Percentiles rank a stretch among this genome's conserved stretches.
phyloP scores from a whole-genome alignment of 305 asterid species.

The Solanum aculeatissimum region DNA sequence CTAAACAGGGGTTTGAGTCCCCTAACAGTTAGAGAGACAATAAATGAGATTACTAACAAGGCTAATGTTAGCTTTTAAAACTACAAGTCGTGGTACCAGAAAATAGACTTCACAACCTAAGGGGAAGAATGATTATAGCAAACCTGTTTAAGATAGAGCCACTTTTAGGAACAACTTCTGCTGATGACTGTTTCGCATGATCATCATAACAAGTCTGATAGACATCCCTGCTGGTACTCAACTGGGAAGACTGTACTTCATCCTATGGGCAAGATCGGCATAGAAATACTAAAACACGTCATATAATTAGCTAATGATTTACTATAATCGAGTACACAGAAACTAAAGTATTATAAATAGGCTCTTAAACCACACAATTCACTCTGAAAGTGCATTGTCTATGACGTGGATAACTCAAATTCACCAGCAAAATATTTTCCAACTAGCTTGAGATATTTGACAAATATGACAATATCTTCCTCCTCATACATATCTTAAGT shows the following conservation, averaged over 20 bases:
- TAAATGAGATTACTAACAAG: background rate
- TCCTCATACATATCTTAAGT: background rate
- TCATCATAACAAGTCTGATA: slow-evolving; percentile 15
- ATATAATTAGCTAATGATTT: background rate
- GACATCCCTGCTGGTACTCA: slow-evolving; percentile 10
- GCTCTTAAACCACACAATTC: background rate
- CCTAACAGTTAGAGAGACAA: slow-evolving; percentile 5
- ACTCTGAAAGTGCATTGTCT: background rate
- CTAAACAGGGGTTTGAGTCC: slow-evolving; percentile 24
- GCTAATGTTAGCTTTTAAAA: background rate
- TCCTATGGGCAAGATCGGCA: slow-evolving; percentile 10
- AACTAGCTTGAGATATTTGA: background rate
- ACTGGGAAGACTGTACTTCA: slow-evolving; percentile 13
- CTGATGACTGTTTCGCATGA: slow-evolving; percentile 8
- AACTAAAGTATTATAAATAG: background rate
- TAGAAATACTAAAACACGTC: background rate
- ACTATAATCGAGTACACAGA: background rate
- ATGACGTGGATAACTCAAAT: background rate
- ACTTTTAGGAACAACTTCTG: slow-evolving; percentile 2
- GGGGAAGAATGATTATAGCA: background rate
- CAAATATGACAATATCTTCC: background rate
- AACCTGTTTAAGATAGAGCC: slow-evolving; percentile 1
- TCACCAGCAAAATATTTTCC: background rate
- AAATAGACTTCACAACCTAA: background rate
- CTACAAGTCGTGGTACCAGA: background rate